Percentiles rank a stretch among this genome's conserved stretches.
These are phyloP conservation scores for Echinochloa phyllopogon DNA, from an alignment of 176 grass and related monocot genomes.

Conservation along the genomic window DNA sequence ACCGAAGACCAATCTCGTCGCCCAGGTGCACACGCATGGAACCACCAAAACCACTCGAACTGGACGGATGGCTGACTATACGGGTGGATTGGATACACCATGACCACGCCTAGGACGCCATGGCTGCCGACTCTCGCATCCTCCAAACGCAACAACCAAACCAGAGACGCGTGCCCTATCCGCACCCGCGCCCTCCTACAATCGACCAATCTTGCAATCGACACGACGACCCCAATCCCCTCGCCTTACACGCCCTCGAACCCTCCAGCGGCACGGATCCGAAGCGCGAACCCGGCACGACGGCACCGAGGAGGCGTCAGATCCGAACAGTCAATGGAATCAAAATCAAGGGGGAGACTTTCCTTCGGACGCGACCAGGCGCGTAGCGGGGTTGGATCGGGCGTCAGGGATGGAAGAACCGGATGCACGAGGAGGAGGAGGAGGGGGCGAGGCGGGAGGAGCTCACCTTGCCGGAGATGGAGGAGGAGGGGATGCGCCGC, in stretches of 20 bases:
- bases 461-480: slow-evolving; percentile 35
- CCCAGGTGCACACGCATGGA: not conserved
- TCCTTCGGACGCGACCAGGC: no score
- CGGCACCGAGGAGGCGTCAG: not conserved
- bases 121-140: not conserved
- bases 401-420: not conserved
- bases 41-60: not conserved
- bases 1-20: not conserved
- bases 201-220: not conserved
- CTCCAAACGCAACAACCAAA: not conserved
- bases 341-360: no score
- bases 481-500: slow-evolving; percentile 21
- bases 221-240: not conserved
- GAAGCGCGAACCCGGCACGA: not conserved
- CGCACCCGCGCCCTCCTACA: not conserved
- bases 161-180: no score
- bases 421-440: not conserved
- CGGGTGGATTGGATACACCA: not conserved
- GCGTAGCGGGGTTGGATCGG: no score
- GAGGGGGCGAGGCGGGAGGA: not conserved
- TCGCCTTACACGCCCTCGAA: not conserved
- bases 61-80: not conserved
- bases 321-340: not conserved
- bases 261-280: not conserved
- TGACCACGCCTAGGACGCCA: not conserved